Base-by-base conservation (phyloP, 805 yeast species). In the Candida vartiovaarae region DNA sequence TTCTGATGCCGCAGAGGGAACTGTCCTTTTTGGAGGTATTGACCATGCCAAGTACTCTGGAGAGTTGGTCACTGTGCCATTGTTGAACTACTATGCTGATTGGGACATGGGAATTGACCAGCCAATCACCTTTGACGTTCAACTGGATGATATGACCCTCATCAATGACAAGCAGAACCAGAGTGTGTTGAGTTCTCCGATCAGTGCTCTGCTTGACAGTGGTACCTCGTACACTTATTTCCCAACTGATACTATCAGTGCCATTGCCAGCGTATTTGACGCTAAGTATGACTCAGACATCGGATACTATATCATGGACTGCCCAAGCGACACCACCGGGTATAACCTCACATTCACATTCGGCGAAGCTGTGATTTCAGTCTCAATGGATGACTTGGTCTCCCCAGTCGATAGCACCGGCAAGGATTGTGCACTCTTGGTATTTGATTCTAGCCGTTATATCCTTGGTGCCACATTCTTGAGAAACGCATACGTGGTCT, bases 1-100 rank as follows among this genome's bases (percentile, higher is more conserved):
- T 48, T 15, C 39, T 7, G 62, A 59, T n/a, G 54, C 70, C 1
- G 45, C 55, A 10, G 47, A 63, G 2, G 84, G 84, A 1, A 59
- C 71, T 5, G 65, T 82, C 24, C 56, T 82, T 41, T 81, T 82
- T 65, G 88, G 89, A 10, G 87, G 80, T 10, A 63, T 76, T 29
- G 88, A 82, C 51, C 66, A 66, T 34, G 65, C 72, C 29, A 78
- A 78, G 56, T 78, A 70, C 57, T 46, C 64, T 1, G 86, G 85
- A 7, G 49, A 59, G 29, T 58, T 79, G 31, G 55, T 62, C 23
- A 60, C 75, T 3, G 61, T 78, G 8, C 78, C 80, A 32, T 8
- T 46, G 42, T 45, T 36, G 24, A 46, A 46, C 41, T 8, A 32
- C 39, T 43, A 40, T 25, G 40, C 58, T 71, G 52, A 65, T 15